Evolutionary conservation across 208 protist genomes (phyloP), one percentile per base, ranked within the genome.

Genomic region (Leptomonas seymouri): DNA sequence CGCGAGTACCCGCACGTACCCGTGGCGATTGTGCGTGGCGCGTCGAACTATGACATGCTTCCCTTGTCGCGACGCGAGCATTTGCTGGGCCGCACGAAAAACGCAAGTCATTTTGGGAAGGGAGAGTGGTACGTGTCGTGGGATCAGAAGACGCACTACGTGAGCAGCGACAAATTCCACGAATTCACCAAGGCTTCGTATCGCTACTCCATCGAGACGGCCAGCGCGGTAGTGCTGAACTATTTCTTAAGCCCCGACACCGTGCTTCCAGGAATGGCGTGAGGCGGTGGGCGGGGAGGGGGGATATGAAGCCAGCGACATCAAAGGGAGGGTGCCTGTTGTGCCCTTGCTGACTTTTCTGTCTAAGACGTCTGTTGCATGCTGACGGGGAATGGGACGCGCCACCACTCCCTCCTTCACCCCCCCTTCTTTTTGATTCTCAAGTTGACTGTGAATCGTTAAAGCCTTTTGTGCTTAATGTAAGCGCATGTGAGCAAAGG

Each of bases 131-230:
- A 65, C 51, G 80, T 82, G 41, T 64, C 63, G n/a, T 87, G 82
- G 82, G 79, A 76, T 41, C 82, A 84, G 72, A 86, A 88, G 56
- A 71, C 70, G 44, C 53, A 67, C 53, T 87, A 80, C 51, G 55
- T 90, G 69, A 45, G 71, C 42, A 64, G 72, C 23, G 63, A 67
- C 18, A 71, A 82, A 16, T 84, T 83, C 48, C 67, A 76, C 62
- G 39, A 36, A 15, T 84, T 81, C 49, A 78, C 56, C 9, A 45
- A 56, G 27, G 81, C 69, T 0, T 77, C 81, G 7, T 84, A 83
- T 51, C 81, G 71, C n/a, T 90, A 90, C 71, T 84, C 81, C 14
- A 72, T 90, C 6, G 71, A 85, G 50, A 82, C 85, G 14, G 71
- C 85, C 7, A 83, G 76, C 48, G 72, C 70, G 27, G 78, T 87